A percentile compares a stretch with the other conserved stretches of the same genome.
Evolutionary conservation across 257 asterid species (phyloP).

Genomic region (Sherardia arvensis): DNA sequence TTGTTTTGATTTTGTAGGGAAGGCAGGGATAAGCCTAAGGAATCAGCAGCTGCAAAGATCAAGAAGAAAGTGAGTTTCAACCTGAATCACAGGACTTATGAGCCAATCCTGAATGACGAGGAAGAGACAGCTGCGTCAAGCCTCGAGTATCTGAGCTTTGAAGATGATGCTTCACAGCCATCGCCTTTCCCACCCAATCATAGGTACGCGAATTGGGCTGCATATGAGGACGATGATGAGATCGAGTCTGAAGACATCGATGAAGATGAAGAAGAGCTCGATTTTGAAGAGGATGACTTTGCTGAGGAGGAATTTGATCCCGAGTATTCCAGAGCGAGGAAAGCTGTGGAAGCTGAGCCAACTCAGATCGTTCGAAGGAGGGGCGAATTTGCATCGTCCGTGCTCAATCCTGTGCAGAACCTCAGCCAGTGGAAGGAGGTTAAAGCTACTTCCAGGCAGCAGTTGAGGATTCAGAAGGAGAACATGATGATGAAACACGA

Average conservation of each 20-base stretch:
- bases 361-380: slow-evolving; percentile 15
- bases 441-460: slow-evolving; percentile 34
- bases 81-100: slow-evolving; percentile 56
- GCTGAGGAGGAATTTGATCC: slow-evolving; percentile 15
- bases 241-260: slow-evolving; percentile 30
- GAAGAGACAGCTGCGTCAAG: slow-evolving; percentile 18
- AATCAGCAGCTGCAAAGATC: slow-evolving; percentile 26
- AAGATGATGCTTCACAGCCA: slow-evolving; percentile 21
- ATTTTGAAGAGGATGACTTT: slow-evolving; percentile 27
- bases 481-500: slow-evolving; percentile 13
- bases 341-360: slow-evolving; percentile 18
- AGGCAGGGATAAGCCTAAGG: slow-evolving; percentile 40
- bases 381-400: slow-evolving; percentile 22
- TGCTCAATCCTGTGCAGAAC: slow-evolving; percentile 72
- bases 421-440: slow-evolving; percentile 59
- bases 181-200: slow-evolving; percentile 29
- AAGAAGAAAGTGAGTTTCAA: slow-evolving; percentile 72
- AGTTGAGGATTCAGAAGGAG: slow-evolving; percentile 33
- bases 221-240: slow-evolving; percentile 43
- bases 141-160: slow-evolving; percentile 9
- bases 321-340: not conserved
- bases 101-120: slow-evolving; percentile 33
- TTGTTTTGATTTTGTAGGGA: not conserved
- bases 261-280: slow-evolving; percentile 26
- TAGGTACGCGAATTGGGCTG: slow-evolving; percentile 52